Evolutionary conservation across 768 basidiomycete genomes (phyloP).

Genomic region (Lactifluus echinatus): DNA sequence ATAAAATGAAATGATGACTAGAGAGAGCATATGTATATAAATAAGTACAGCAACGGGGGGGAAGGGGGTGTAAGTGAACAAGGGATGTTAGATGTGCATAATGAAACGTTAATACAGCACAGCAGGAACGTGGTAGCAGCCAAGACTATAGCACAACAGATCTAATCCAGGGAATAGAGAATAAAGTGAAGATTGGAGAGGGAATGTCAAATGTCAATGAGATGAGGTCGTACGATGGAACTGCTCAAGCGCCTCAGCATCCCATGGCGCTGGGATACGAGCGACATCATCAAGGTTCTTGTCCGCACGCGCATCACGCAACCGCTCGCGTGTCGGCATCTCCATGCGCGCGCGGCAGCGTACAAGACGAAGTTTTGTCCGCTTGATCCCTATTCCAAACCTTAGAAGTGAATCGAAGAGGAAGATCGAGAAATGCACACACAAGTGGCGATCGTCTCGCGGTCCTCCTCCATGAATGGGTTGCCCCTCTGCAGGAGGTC

Average conservation of each 20-base stretch:
- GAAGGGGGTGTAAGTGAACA: neutral
- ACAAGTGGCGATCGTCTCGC: conserved; percentile 72
- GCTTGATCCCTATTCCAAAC: conserved; percentile 58
- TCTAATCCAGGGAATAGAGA: neutral
- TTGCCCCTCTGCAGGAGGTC: conserved; percentile 75
- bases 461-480: conserved; percentile 79
- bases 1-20: neutral
- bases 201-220: neutral
- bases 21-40: neutral
- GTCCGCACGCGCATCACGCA: conserved; percentile 70
- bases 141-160: neutral
- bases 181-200: neutral
- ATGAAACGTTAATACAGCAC: neutral
- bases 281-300: conserved; percentile 70
- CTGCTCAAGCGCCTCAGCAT: conserved; percentile 19
- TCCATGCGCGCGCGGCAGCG: conserved; percentile 68
- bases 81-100: neutral
- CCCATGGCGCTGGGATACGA: conserved; percentile 55
- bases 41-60: no score
- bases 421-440: conserved; percentile 24
- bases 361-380: conserved; percentile 75
- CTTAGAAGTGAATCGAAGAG: neutral
- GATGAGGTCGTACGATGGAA: conserved; percentile 8
- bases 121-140: neutral
- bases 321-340: conserved; percentile 64